phyloP scores from a whole-genome alignment of 345 rosid genomes.

The Eucalyptus erythrocorys region DNA sequence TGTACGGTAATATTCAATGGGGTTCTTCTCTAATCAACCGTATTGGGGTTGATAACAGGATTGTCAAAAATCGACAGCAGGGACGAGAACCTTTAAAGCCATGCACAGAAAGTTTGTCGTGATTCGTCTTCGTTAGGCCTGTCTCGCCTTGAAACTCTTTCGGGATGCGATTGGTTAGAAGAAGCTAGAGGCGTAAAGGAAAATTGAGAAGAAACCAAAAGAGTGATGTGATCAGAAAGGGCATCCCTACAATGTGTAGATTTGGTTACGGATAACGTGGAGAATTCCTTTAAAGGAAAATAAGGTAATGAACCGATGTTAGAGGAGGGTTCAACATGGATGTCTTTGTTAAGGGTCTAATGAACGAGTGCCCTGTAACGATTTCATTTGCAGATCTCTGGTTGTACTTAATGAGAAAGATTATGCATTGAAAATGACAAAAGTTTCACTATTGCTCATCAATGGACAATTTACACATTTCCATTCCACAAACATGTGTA shows the following conservation, averaged over 20 bases:
- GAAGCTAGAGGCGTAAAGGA: neutral
- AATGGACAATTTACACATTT: neutral
- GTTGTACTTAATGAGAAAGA: neutral
- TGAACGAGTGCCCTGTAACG: neutral
- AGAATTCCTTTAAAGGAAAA: neutral
- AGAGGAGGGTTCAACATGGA: neutral
- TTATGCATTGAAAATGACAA: neutral
- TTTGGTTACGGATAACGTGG: neutral
- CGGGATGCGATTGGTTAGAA: neutral
- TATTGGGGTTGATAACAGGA: neutral
- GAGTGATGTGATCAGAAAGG: neutral
- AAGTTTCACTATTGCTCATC: neutral
- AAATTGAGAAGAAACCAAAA: neutral
- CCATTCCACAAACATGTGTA: neutral
- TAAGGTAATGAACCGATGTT: neutral
- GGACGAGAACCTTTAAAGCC: neutral
- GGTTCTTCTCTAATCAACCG: neutral
- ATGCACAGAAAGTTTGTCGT: neutral
- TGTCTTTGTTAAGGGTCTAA: neutral
- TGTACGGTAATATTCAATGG: neutral
- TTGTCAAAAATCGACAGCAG: neutral
- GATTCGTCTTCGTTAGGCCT: neutral
- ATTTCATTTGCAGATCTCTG: neutral
- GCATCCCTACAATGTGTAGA: no score
- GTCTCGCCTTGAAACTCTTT: neutral